These are phyloP conservation scores for Aeschynomene evenia DNA, from an alignment of 306 rosid species.

Conservation along the genomic window DNA sequence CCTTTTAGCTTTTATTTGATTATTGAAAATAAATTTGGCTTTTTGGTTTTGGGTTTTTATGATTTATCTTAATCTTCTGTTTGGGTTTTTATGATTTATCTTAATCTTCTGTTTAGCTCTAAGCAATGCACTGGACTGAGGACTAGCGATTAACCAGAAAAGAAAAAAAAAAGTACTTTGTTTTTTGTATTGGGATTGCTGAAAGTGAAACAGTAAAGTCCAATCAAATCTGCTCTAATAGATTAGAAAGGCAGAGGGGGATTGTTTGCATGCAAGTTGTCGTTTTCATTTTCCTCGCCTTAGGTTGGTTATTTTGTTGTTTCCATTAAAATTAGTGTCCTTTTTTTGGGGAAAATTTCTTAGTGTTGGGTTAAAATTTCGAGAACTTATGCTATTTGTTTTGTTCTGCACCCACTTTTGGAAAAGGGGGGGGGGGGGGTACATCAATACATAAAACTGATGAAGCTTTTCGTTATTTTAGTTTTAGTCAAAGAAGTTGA, in stretches of 20 bases:
- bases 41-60: neutral
- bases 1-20: neutral
- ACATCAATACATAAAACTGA: neutral
- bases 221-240: neutral
- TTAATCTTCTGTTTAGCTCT: slow-evolving; percentile 3
- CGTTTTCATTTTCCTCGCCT: neutral
- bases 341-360: neutral
- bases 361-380: neutral
- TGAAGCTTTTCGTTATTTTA: neutral
- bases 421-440: too few relatives aligned
- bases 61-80: neutral
- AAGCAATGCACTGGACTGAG: neutral
- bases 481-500: neutral
- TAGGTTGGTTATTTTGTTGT: neutral
- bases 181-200: neutral
- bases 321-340: neutral
- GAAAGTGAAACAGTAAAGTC: neutral
- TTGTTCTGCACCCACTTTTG: neutral
- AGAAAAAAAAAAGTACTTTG: neutral
- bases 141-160: neutral
- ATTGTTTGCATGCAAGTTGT: neutral
- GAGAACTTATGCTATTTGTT: neutral
- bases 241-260: neutral
- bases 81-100: neutral
- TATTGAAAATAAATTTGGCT: neutral